These are phyloP conservation scores for Vitis cinerea DNA, from an alignment of 164 flowering plant genomes.

Conservation along the genomic window DNA sequence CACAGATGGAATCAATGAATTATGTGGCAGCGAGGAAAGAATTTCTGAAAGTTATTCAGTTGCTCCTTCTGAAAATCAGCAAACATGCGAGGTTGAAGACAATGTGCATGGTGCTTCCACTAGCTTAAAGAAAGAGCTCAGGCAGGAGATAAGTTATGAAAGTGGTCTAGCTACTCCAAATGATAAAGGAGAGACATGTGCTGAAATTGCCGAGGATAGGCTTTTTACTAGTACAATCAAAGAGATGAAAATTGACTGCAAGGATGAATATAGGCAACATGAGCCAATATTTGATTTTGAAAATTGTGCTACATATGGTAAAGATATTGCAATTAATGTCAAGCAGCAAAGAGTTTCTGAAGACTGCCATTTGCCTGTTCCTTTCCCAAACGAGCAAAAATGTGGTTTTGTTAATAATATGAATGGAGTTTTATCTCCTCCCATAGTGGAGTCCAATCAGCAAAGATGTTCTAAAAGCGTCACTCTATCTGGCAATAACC, in stretches of 20 bases:
- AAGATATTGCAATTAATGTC: not conserved
- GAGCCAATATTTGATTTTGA: slow-evolving; percentile 2
- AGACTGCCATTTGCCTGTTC: not conserved
- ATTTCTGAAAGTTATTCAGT: slow-evolving; percentile 4
- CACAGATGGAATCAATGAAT: not conserved
- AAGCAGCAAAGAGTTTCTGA: slow-evolving; percentile 11
- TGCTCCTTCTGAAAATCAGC: not conserved
- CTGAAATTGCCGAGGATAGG: slow-evolving; percentile 9
- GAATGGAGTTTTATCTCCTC: not conserved
- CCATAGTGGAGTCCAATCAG: not conserved
- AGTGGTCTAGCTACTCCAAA: slow-evolving; percentile 10
- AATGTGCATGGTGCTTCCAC: slow-evolving; percentile 5
- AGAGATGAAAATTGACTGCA: slow-evolving; percentile 4
- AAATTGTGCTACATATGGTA: not conserved
- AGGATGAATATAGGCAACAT: slow-evolving; percentile 4
- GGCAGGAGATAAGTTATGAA: slow-evolving; percentile 14
- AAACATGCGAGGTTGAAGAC: not conserved
- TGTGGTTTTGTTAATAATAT: not conserved
- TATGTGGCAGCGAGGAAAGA: slow-evolving; percentile 2
- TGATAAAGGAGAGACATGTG: not conserved
- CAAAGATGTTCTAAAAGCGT: slow-evolving; percentile 6
- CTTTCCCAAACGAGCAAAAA: slow-evolving; percentile 6
- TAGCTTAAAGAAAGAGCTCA: slow-evolving; percentile 8
- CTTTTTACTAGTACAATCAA: not conserved
- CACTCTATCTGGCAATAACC: slow-evolving; percentile 16